phyloP scores from a whole-genome alignment of 805 yeast species.

The Clavispora santaluciae region DNA sequence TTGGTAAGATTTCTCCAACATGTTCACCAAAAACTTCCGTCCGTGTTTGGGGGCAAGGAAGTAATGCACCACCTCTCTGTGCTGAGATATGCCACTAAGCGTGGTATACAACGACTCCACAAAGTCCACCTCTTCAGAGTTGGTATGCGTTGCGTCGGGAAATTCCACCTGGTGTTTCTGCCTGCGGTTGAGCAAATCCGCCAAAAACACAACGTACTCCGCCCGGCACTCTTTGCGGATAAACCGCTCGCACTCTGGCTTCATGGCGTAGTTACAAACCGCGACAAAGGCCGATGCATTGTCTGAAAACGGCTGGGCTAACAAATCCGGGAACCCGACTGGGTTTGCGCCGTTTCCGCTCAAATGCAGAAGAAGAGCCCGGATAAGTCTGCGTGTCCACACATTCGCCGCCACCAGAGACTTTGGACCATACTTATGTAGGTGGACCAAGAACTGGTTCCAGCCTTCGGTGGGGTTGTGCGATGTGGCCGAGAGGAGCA shows the following conservation, averaged over 20 bases:
- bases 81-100: slow-evolving; percentile 19
- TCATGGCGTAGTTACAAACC: slow-evolving; percentile 24
- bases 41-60: slow-evolving; percentile 21
- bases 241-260: slow-evolving; percentile 14
- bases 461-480: slow-evolving; percentile 20
- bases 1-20: slow-evolving; percentile 32
- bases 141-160: slow-evolving; percentile 25
- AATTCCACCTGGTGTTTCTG: slow-evolving; percentile 17
- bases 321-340: slow-evolving; percentile 15
- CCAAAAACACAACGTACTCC: slow-evolving; percentile 24
- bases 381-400: slow-evolving; percentile 31
- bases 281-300: slow-evolving; percentile 24
- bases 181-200: slow-evolving; percentile 14
- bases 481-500: slow-evolving; percentile 25
- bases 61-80: slow-evolving; percentile 5
- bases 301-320: slow-evolving; percentile 16
- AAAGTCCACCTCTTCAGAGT: slow-evolving; percentile 20
- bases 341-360: slow-evolving; percentile 15
- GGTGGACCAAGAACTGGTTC: slow-evolving; percentile 24
- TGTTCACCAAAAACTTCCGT: slow-evolving; percentile 27
- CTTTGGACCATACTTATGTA: slow-evolving; percentile 16
- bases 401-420: slow-evolving; percentile 30
- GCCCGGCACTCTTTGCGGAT: slow-evolving; percentile 17
- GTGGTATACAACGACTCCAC: slow-evolving; percentile 29
- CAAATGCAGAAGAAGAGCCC: slow-evolving; percentile 15